Base-by-base conservation (phyloP, 2,329 filamentous ascomycete species). In the Cladosporium sp. region DNA sequence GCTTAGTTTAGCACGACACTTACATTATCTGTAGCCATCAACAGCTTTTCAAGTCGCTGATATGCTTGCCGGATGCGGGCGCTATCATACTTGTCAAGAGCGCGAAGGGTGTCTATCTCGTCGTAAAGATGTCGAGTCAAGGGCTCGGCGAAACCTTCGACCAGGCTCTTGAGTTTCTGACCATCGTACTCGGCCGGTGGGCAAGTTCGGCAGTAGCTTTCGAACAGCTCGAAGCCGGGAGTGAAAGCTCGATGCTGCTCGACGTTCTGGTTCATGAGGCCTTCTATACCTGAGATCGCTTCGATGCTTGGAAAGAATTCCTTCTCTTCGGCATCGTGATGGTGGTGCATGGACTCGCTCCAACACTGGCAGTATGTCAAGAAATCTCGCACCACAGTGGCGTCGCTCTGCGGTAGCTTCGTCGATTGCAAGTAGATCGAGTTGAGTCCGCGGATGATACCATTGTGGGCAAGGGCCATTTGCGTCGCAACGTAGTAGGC, bases 381-480 rank as follows among this genome's bases (percentile, higher is more conserved):
- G 55, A 74, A 72, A 60, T 71, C 69, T 38, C 14, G 45, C 17
- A 66, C 64, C 14, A 63, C 63, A 15, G 37, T 60, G 15, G 38
- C 25, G 60, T 68, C 58, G 55, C 62, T 39, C 38, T n/a, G 50
- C 14, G 66, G 67, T 11, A 71, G 54, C 57, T 62, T 61, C 28
- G 63, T 56, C 14, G 67, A 67, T 65, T 71, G 70, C 55, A 67
- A 62, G 61, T 72, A 74, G 43, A 75, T 69, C 43, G 66, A 63
- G 65, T 74, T 74, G 17, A 74, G 64, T 4, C 70, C 68, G n/a
- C 73, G 70, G 22, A 75, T 64, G 3, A 75, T 68, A 51, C 65
- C 63, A 57, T 74, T 74, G 63, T 75, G 73, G 1, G 66, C 71
- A 15, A 69, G 67, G 6, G 69, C 64, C 71, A 73, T 73, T 55